Evolutionary conservation across 139 green algal species (phyloP), one percentile per base, ranked within the genome.

Genomic region (Penium margaritaceum): DNA sequence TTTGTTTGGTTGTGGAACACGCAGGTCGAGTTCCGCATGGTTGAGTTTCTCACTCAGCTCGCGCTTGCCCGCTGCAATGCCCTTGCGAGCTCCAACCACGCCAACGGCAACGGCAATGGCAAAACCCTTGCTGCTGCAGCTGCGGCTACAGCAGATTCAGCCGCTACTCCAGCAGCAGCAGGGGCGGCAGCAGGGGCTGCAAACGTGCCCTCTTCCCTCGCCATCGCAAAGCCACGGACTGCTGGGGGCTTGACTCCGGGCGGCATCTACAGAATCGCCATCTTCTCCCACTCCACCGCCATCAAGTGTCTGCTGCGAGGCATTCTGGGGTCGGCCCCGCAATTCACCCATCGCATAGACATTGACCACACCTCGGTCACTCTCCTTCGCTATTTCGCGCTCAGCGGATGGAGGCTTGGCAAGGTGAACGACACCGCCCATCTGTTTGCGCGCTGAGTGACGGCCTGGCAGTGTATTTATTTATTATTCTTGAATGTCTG

Each of bases 361-460:
- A 75, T 79, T 7, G 72, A 79, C 35, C 65, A 65, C 4, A 66
- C n/a, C 15, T 75, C 62, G 3, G 34, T 76, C n/a, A 79, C 72
- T 3, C 5, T 74, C 5, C 19, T 79, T 3, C 32, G 38, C 5
- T 34, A 70, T 35, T 44, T 41, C 6, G 3, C 72, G 4, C 30
- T 4, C 15, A 6, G 14, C 15, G 72, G 72, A 3, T 79, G 72
- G 72, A 5, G 76, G 43, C 27, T 79, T 4, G 14, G 17, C 5
- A 34, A 43, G 7, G 47, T 79, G 24, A 81, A 81, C 68, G 57
- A 79, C 47, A 79, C 58, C 21, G 24, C 34, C 37, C 46, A 94
- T 78, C 0, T 91, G 85, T 67, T 95, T 19, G 80, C 57, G 38
- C 69, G 17, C 46, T n/a, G n/a, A n/a, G n/a, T n/a, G n/a, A n/a